phyloP scores from a whole-genome alignment of 2,329 filamentous ascomycete species.

The Phaeosphaeria sp. region DNA sequence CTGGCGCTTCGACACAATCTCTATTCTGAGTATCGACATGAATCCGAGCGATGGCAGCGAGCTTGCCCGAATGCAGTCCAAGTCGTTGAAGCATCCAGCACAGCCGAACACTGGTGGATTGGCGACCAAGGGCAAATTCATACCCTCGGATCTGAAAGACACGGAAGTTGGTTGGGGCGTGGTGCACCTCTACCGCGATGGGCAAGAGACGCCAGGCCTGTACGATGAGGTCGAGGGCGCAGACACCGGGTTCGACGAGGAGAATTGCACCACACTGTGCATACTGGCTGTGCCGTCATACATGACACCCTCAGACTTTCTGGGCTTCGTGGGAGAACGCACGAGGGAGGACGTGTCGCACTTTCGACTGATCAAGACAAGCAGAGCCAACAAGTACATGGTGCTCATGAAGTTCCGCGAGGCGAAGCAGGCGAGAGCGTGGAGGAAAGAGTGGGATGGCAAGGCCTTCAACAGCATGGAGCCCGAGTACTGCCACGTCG shows the following conservation, averaged over 20 bases:
- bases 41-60: slow-evolving; percentile 45
- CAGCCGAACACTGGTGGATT: slow-evolving; percentile 61
- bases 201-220: slow-evolving; percentile 72
- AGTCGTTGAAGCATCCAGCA: slow-evolving; percentile 52
- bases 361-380: slow-evolving; percentile 92
- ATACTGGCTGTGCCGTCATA: slow-evolving; percentile 95
- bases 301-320: slow-evolving; percentile 86
- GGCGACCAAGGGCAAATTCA: slow-evolving; percentile 82
- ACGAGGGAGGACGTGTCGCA: slow-evolving; percentile 89
- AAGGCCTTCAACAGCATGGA: slow-evolving; percentile 92
- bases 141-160: slow-evolving; percentile 72
- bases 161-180: slow-evolving; percentile 90
- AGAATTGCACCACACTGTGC: slow-evolving; percentile 85
- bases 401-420: slow-evolving; percentile 93
- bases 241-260: slow-evolving; percentile 51
- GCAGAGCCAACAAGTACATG: slow-evolving; percentile 88
- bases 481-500: slow-evolving; percentile 93
- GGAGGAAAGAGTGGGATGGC: slow-evolving; percentile 88
- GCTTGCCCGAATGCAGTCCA: slow-evolving; percentile 40
- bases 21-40: slow-evolving; percentile 83
- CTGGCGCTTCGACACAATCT: slow-evolving; percentile 82
- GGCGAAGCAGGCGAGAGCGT: slow-evolving; percentile 74
- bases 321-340: slow-evolving; percentile 89
- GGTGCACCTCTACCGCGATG: slow-evolving; percentile 91
- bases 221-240: slow-evolving; percentile 55